phyloP scores from a whole-genome alignment of 441 rosid genomes.

The Syzygium syzygioides region DNA sequence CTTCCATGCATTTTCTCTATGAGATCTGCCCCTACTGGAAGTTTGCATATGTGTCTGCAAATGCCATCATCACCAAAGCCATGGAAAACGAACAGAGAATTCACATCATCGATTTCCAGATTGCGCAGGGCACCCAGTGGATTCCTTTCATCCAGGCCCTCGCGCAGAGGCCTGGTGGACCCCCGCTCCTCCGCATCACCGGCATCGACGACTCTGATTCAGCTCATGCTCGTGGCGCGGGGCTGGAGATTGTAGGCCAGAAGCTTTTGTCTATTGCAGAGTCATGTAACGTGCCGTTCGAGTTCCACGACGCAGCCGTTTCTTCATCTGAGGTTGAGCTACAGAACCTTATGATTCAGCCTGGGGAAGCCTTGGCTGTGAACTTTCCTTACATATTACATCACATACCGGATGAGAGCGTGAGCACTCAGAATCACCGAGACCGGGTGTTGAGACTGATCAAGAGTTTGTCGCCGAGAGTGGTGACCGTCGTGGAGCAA shows the following conservation, averaged over 20 bases:
- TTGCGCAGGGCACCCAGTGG: constrained; percentile 72
- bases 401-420: constrained; percentile 76
- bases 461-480: constrained; percentile 53
- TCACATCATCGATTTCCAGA: constrained; percentile 72
- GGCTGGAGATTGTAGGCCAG: constrained; percentile 47
- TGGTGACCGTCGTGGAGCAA: constrained; percentile 59
- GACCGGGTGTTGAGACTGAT: constrained; percentile 50
- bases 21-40: constrained; percentile 58
- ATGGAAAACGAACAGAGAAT: constrained; percentile 40
- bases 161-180: constrained; percentile 39
- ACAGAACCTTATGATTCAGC: constrained; percentile 35
- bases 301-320: constrained; percentile 53
- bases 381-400: constrained; percentile 58
- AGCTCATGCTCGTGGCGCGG: constrained; percentile 58
- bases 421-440: constrained; percentile 48
- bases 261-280: constrained; percentile 28
- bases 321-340: constrained; percentile 35
- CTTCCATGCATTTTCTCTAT: constrained; percentile 53
- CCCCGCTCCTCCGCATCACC: constrained; percentile 48
- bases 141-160: constrained; percentile 35
- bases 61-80: constrained; percentile 41
- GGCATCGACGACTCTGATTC: constrained; percentile 67
- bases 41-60: constrained; percentile 54
- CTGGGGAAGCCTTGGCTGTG: constrained; percentile 56
- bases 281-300: constrained; percentile 35